Evolutionary conservation across 2,329 filamentous ascomycete genomes (phyloP), one percentile per base, ranked within the genome.

Genomic region (Leptographium procerum): DNA sequence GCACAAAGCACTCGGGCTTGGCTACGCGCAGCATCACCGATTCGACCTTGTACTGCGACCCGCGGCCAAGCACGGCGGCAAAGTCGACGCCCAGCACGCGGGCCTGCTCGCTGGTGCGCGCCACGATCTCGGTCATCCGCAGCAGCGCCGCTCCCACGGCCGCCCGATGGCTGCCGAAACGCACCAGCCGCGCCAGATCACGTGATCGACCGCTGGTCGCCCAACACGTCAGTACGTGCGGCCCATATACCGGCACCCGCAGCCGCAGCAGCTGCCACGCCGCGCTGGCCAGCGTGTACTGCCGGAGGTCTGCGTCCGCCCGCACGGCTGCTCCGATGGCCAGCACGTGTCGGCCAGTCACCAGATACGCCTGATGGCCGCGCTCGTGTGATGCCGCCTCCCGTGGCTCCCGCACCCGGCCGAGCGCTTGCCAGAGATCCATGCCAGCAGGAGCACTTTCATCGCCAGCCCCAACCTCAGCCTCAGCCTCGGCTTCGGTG

Each of bases 21-120:
- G 94, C 92, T 65, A 99, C 96, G 50, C 94, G 85, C 67, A 97
- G 96, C 94, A 99, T 97, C 65, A 96, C 85, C 1, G 92, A 96
- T 72, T 99, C 94, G 47, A 99, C 94, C 70, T 99, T 99, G 80
- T 95, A 97, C 68, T 99, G 94, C 0, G 91, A 97, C 19, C 94
- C 94, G 57, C 94, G 83, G 7, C 89, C 92, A 67, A 96, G 94
- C 57, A 99, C 94, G 0, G 91, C 95, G 70, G 92, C 96, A 74
- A 99, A 99, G 71, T 99, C 94, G 0, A 97, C 88, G 0, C 94
- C 94, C 3, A 99, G 79, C 13, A 99, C 76, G 13, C 94, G 85
- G 10, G 94, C 94, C 71, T 99, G 94, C 70, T 99, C 94, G 65
- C 91, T 95, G 0, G 91, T 97, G 57, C 92, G 82, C 1, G 91